Percentiles rank a stretch among this genome's conserved stretches.
phyloP scores from a whole-genome alignment of 169 alveolate species.

The Cryptosporidium parvum region DNA sequence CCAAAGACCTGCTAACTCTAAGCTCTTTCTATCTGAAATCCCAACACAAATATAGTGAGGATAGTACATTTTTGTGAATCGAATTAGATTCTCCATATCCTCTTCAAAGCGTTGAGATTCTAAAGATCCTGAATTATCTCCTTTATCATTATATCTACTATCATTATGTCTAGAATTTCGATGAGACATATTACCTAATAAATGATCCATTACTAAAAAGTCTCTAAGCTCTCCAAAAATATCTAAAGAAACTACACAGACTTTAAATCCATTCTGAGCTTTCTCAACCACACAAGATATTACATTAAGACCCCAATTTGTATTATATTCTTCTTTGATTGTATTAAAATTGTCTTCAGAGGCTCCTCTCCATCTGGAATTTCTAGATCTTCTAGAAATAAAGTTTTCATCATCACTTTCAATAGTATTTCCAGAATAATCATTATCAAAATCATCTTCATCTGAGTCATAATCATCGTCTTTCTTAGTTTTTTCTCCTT shows the following conservation, averaged over 20 bases:
- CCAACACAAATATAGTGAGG: slow-evolving; percentile 72
- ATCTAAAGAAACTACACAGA: slow-evolving; percentile 52
- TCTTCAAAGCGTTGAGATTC: slow-evolving; percentile 64
- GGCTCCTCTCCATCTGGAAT: slow-evolving; percentile 2
- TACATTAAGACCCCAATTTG: slow-evolving; percentile 58
- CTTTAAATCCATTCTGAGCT: slow-evolving; percentile 64
- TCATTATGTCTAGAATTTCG: neutral
- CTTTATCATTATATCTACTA: neutral
- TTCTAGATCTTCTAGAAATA: neutral
- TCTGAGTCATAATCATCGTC: slow-evolving; percentile 2
- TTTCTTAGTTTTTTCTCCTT: neutral
- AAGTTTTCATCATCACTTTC: slow-evolving; percentile 14
- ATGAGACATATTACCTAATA: neutral
- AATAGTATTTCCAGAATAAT: neutral
- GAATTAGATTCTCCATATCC: slow-evolving; percentile 36
- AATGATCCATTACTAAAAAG: slow-evolving; percentile 42
- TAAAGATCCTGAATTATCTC: slow-evolving; percentile 6
- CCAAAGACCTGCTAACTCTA: slow-evolving; percentile 54
- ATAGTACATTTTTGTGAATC: slow-evolving; percentile 45
- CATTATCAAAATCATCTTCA: slow-evolving; percentile 10
- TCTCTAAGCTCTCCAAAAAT: slow-evolving; percentile 62
- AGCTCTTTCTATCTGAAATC: slow-evolving; percentile 35
- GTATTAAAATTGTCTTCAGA: neutral
- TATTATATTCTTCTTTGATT: slow-evolving; percentile 21
- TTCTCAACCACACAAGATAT: slow-evolving; percentile 64